These are phyloP conservation scores for Udeniomyces megalosporus DNA, from an alignment of 768 basidiomycete species.

Conservation along the genomic window DNA sequence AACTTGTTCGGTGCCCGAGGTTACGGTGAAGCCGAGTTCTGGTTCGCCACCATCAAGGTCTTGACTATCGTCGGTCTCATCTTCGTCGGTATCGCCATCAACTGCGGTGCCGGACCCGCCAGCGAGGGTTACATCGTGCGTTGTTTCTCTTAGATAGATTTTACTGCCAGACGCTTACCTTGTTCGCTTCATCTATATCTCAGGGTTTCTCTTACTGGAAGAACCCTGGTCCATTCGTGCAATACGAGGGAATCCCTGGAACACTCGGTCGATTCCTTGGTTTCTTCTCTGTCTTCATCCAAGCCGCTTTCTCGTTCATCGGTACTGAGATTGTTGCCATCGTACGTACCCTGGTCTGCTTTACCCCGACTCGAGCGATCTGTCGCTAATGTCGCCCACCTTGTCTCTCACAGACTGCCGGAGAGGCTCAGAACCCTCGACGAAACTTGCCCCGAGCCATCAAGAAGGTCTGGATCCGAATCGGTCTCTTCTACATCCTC, in stretches of 20 bases:
- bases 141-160: background rate
- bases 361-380: slow-evolving; percentile 16
- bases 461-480: slow-evolving; percentile 51
- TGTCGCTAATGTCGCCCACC: background rate
- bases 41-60: slow-evolving; percentile 87
- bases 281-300: slow-evolving; percentile 51
- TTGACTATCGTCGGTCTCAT: slow-evolving; percentile 36
- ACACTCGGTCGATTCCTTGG: slow-evolving; percentile 50
- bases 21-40: slow-evolving; percentile 37
- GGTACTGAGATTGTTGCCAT: slow-evolving; percentile 75
- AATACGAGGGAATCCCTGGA: slow-evolving; percentile 45
- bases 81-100: slow-evolving; percentile 51
- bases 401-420: background rate
- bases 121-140: slow-evolving; percentile 33
- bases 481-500: slow-evolving; percentile 47
- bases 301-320: slow-evolving; percentile 81
- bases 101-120: slow-evolving; percentile 69
- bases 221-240: slow-evolving; percentile 72
- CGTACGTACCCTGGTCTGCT: slow-evolving; percentile 16
- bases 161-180: background rate
- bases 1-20: slow-evolving; percentile 26
- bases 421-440: slow-evolving; percentile 58
- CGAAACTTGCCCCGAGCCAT: slow-evolving; percentile 53
- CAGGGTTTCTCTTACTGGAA: slow-evolving; percentile 67
- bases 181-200: slow-evolving; percentile 38